Evolutionary conservation across 768 basidiomycete genomes (phyloP), one percentile per base, ranked within the genome.

Genomic region (Trametes meyenii): DNA sequence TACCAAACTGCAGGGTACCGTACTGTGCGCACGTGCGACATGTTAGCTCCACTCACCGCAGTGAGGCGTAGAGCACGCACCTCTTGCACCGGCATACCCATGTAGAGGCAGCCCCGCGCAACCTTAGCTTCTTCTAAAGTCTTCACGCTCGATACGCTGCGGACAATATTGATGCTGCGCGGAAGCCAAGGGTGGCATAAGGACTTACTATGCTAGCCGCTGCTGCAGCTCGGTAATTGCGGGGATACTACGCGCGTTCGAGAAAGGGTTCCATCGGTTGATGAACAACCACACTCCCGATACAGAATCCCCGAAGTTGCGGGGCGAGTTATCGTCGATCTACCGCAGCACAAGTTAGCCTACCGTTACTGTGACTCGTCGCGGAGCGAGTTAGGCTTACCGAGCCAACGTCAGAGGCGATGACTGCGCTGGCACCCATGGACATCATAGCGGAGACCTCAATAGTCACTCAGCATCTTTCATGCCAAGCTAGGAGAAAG

Each of bases 261-360:
- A 90, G 71, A 95, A 95, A 0, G 94, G 94, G 70, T 95, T 96
- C 88, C 87, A 98, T 52, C 94, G 80, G 73, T 97, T 98, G 62
- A 98, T 71, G 53, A 98, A 77, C 17, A 98, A 82, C 92, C 94
- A 98, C 88, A 92, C 97, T 29, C 97, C 97, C 3, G 95, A 97
- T 2, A 99, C 82, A 0, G 92, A 88, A 69, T 99, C 97, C 5
- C 97, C 95, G 74, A 96, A 97, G 67, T 91, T 89, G 55, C 97
- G 83, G 0, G 96, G 95, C 1, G 92, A 92, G 60, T 96, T 98
- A 71, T 99, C 97, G 69, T 98, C 96, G 60, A 96, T 81, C 85
- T 93, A 71, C 23, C 50, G 33, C 23, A 26, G 43, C 33, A 11
- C 33, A 43, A 12, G 33, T 56, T 24, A 50, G 48, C 55, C 36